Evolutionary conservation across 192 early-diverging fungal genomes (phyloP), one percentile per base, ranked within the genome.

Genomic region (Pilobolus umbonatus): DNA sequence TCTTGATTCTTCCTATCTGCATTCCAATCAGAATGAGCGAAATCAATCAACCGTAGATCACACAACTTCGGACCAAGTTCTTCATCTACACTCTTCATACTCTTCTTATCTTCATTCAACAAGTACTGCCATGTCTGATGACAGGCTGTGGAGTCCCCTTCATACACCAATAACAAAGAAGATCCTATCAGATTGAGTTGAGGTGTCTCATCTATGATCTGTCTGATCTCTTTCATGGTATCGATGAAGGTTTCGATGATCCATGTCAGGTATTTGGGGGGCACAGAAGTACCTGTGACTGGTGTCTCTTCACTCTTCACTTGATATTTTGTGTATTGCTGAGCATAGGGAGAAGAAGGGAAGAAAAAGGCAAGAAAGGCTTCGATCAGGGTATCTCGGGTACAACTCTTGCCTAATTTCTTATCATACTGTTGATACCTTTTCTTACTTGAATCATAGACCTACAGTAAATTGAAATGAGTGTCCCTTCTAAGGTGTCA

Each of bases 111-210:
- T 47, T 65, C 60, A 5, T 72, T 35, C 36, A 67, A 21, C 61
- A 67, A 56, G 5, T 40, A 36, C n/a, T 76, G 34, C 47, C 83
- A 55, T n/a, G 61, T 68, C n/a, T 76, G 61, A 45, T 78, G 65
- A 28, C 77, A 78, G 10, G 73, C 72, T 22, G 63, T 68, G 9
- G 54, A 64, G 61, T 83, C 82, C 0, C 82, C 88, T 47, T 93
- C 91, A 60, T 94, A 98, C 2, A 94, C 73, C 47, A 98, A 68
- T 29, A 98, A 72, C 11, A 94, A 43, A 15, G 91, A 94, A 53
- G 82, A 75, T 0, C 79, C 75, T 43, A 85, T 89, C 67, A 98
- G 75, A 32, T 88, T 75, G 2, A 86, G 49, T 10, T 86, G 77
- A 0, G 60, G 48, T 1, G 68, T 43, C 1, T 62, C 56, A 53